phyloP scores from a whole-genome alignment of 2,329 filamentous ascomycete genomes.

The Colletotrichum plurivorum region DNA sequence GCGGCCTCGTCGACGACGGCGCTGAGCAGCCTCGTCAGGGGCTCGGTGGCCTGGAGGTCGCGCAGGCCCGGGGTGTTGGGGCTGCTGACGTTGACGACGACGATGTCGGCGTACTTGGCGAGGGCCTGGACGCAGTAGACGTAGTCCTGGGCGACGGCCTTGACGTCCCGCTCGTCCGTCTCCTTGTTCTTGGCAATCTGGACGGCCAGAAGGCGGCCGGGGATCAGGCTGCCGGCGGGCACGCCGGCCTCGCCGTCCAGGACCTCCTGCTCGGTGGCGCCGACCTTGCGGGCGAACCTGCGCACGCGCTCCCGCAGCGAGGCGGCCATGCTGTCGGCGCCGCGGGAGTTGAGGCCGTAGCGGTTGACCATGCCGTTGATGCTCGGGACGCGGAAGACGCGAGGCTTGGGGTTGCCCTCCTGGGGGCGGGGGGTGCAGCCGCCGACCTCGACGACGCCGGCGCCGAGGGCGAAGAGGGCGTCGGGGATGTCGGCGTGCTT shows the following conservation, averaged over 20 bases:
- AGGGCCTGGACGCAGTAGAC: constrained; percentile 89
- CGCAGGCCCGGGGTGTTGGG: constrained; percentile 95
- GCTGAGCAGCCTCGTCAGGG: constrained; percentile 83
- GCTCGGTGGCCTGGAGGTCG: constrained; percentile 86
- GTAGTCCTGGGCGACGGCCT: constrained; percentile 85
- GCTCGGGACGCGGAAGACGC: constrained; percentile 88
- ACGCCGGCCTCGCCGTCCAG: constrained; percentile 83
- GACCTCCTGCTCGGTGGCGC: constrained; percentile 80
- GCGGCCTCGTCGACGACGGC: constrained; percentile 87
- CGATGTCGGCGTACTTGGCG: constrained; percentile 90
- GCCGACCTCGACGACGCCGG: constrained; percentile 91
- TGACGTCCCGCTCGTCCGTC: constrained; percentile 87
- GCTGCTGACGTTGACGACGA: constrained; percentile 98
- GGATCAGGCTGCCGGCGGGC: constrained; percentile 83
- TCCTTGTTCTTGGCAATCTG: constrained; percentile 98
- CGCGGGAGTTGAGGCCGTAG: constrained; percentile 93
- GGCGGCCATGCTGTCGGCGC: constrained; percentile 88
- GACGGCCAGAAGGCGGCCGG: constrained; percentile 85
- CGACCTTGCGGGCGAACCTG: constrained; percentile 79
- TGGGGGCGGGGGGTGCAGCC: constrained; percentile 92
- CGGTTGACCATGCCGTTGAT: constrained; percentile 94
- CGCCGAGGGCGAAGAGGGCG: constrained; percentile 85
- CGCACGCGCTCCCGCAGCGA: constrained; percentile 83
- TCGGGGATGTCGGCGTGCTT: constrained; percentile 94
- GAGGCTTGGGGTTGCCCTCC: constrained; percentile 86